Evolutionary conservation across 352 stramenopile genomes (phyloP).

Genomic region (Elongisporangium anandrum): DNA sequence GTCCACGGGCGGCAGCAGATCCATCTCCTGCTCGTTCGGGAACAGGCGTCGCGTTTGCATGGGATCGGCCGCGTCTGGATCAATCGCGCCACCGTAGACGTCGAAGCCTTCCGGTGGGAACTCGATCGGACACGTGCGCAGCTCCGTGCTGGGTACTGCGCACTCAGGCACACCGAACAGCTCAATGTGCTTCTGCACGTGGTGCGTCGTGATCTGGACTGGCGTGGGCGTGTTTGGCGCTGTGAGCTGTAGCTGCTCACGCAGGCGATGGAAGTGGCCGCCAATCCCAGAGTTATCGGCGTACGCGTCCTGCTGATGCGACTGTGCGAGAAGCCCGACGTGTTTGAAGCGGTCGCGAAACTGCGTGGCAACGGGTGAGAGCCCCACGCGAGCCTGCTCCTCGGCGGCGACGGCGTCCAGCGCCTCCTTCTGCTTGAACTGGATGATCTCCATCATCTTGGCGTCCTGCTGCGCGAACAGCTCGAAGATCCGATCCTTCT

Average conservation of each 20-base stretch:
- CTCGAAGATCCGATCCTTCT: conserved; percentile 26
- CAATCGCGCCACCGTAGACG: conserved; percentile 23
- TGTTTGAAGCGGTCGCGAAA: conserved; percentile 73
- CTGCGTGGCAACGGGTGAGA: conserved; percentile 45
- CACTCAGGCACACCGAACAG: neutral
- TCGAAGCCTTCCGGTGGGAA: conserved; percentile 29
- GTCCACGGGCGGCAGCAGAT: conserved; percentile 53
- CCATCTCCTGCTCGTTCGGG: conserved; percentile 42
- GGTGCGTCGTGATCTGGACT: neutral
- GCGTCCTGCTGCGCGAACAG: conserved; percentile 56
- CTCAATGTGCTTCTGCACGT: neutral
- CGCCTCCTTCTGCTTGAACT: conserved; percentile 54
- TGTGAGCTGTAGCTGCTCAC: conserved; percentile 26
- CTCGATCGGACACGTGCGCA: conserved; percentile 20
- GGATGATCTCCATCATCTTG: conserved; percentile 54
- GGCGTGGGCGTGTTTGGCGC: neutral
- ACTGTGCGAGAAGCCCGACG: conserved; percentile 37
- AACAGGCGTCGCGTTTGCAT: conserved; percentile 28
- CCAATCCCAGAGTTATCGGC: conserved; percentile 30
- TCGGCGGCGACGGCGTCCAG: conserved; percentile 24
- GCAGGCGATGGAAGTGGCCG: conserved; percentile 59
- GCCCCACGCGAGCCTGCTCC: conserved; percentile 27
- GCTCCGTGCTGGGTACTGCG: neutral
- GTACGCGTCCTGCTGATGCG: conserved; percentile 24
- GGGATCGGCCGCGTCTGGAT: conserved; percentile 7